phyloP scores from a whole-genome alignment of 495 filamentous ascomycete genomes.

The Xeromyces bisporus region DNA sequence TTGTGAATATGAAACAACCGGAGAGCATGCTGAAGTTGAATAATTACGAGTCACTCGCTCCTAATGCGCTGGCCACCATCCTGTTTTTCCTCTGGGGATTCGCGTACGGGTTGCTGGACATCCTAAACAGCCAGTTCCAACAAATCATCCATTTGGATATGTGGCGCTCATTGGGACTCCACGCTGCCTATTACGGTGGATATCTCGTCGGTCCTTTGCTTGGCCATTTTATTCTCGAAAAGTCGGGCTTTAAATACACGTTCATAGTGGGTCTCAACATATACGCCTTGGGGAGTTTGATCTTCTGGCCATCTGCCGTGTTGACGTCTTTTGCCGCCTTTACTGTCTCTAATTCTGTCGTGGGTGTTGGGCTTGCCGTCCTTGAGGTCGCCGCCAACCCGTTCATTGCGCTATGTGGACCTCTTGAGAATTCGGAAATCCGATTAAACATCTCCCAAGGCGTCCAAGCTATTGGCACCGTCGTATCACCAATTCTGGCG shows the following conservation, averaged over 20 bases:
- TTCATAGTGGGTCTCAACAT: constrained; percentile 48
- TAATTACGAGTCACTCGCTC: constrained; percentile 38
- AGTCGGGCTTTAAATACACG: constrained; percentile 50
- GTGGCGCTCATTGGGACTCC: constrained; percentile 38
- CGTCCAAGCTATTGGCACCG: constrained; percentile 48
- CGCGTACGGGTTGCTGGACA: constrained; percentile 64
- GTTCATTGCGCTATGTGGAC: constrained; percentile 52
- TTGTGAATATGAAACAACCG: constrained; percentile 62
- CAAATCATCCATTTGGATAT: constrained; percentile 26
- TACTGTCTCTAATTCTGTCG: constrained; percentile 48
- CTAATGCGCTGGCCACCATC: constrained; percentile 46
- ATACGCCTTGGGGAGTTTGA: constrained; percentile 45
- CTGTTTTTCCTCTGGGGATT: constrained; percentile 83
- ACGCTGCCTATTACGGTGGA: constrained; percentile 47
- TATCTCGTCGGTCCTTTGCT: constrained; percentile 43
- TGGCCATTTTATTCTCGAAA: constrained; percentile 38
- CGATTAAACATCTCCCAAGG: constrained; percentile 51
- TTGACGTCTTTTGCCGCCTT: constrained; percentile 49
- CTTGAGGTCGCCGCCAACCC: constrained; percentile 51
- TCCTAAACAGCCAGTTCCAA: constrained; percentile 48
- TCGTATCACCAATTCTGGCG: constrained; percentile 44
- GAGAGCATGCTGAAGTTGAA: constrained; percentile 59
- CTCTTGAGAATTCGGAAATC: constrained; percentile 45
- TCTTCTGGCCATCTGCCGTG: constrained; percentile 60
- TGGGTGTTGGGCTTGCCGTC: constrained; percentile 44